phyloP scores from a whole-genome alignment of 1,284 basidiomycete genomes.

The Pyrrhoderma noxium region DNA sequence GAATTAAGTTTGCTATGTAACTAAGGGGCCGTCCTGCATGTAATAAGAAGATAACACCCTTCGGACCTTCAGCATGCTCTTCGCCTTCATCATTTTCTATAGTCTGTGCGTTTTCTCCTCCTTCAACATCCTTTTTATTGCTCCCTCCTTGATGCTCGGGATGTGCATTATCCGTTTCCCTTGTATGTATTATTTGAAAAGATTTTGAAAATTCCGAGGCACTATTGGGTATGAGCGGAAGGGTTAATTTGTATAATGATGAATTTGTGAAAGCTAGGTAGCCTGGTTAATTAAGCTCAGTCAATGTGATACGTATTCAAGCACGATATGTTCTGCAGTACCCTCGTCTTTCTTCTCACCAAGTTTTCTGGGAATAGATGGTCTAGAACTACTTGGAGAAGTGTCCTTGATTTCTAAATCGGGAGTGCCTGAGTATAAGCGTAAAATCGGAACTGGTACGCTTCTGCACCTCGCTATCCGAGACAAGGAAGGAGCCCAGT shows the following conservation, averaged over 20 bases:
- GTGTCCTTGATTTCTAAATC: slow-evolving; percentile 5
- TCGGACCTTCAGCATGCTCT: neutral
- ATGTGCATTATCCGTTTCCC: neutral
- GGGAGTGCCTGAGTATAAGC: neutral
- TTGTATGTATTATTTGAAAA: neutral
- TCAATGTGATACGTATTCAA: neutral
- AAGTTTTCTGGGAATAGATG: neutral
- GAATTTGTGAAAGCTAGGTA: slow-evolving; percentile 18
- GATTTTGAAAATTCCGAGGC: neutral
- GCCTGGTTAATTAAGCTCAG: slow-evolving; percentile 1
- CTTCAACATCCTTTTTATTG: slow-evolving; percentile 12
- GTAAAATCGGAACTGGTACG: neutral
- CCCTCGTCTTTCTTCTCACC: slow-evolving; percentile 5
- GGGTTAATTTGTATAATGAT: slow-evolving; percentile 17
- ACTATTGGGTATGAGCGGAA: slow-evolving; percentile 9
- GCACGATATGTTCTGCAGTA: neutral
- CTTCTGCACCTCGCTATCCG: too few relatives aligned
- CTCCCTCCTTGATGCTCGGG: neutral
- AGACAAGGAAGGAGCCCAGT: too few relatives aligned
- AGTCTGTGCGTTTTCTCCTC: neutral
- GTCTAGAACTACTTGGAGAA: slow-evolving; percentile 3
- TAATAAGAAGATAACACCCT: slow-evolving; percentile 15
- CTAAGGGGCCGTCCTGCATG: slow-evolving; percentile 19
- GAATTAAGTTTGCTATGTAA: slow-evolving; percentile 16
- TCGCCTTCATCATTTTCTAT: neutral